Conservation (phyloP, 2,329 filamentous ascomycete species). For the Juglanconis sp. region DNA sequence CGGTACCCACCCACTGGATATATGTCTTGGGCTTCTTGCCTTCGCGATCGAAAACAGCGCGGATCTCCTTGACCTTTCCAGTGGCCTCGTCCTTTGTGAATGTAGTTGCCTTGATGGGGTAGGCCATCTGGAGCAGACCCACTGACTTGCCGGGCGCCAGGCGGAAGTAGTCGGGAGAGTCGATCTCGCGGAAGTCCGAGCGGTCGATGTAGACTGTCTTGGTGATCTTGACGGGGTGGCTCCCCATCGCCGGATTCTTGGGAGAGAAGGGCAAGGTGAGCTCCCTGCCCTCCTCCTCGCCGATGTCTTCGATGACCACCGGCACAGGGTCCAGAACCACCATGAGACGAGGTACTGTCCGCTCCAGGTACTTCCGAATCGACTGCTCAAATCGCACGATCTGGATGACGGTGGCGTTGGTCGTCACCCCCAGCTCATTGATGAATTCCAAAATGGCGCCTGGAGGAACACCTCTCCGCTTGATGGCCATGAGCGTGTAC, state of each 20-base stretch:
- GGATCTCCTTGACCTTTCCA: slow-evolving; percentile 36
- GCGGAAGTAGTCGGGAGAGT: slow-evolving; percentile 67
- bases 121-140: slow-evolving; percentile 63
- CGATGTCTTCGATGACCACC: slow-evolving; percentile 75
- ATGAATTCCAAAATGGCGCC: slow-evolving; percentile 87
- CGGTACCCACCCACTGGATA: slow-evolving; percentile 59
- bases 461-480: slow-evolving; percentile 81
- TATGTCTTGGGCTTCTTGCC: slow-evolving; percentile 38
- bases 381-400: slow-evolving; percentile 80
- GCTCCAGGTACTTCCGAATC: slow-evolving; percentile 82
- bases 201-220: slow-evolving; percentile 68
- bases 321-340: slow-evolving; percentile 82
- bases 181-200: slow-evolving; percentile 65
- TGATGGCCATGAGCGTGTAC: slow-evolving; percentile 81
- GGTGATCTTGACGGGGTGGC: slow-evolving; percentile 47
- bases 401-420: slow-evolving; percentile 74
- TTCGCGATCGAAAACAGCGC: slow-evolving; percentile 16
- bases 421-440: slow-evolving; percentile 87
- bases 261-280: slow-evolving; percentile 66
- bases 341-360: slow-evolving; percentile 84
- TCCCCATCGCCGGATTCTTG: slow-evolving; percentile 30
- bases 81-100: slow-evolving; percentile 59
- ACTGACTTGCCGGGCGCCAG: slow-evolving; percentile 66
- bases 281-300: slow-evolving; percentile 60
- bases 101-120: slow-evolving; percentile 59